A percentile compares a stretch with the other conserved stretches of the same genome.
Evolutionary conservation across 2,329 filamentous ascomycete genomes (phyloP).

Genomic region (Diaporthe velutina): DNA sequence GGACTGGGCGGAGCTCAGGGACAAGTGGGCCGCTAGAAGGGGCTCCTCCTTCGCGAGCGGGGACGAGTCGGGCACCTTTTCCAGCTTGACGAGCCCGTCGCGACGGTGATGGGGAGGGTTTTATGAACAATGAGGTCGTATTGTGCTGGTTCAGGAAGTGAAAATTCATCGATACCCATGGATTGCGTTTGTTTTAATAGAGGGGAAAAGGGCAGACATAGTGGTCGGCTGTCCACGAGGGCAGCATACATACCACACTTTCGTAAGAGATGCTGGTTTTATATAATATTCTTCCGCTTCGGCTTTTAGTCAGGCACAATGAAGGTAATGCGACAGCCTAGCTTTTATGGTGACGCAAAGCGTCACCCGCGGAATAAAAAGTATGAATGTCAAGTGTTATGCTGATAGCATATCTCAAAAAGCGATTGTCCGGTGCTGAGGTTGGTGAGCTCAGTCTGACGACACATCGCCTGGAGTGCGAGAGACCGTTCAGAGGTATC

Average conservation of each 20-base stretch:
- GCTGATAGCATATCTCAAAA: neutral
- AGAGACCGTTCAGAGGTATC: neutral
- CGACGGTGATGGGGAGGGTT: neutral
- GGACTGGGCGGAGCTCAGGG: slow-evolving; percentile 64
- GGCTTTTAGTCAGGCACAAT: neutral
- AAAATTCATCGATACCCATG: slow-evolving; percentile 30
- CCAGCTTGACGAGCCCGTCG: slow-evolving; percentile 29
- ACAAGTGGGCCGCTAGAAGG: slow-evolving; percentile 34
- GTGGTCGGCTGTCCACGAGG: neutral
- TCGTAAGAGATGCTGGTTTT: neutral
- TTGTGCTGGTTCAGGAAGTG: neutral
- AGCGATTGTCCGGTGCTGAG: neutral
- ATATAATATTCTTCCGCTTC: too few species aligned
- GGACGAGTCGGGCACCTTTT: slow-evolving; percentile 28
- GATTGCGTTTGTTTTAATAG: slow-evolving; percentile 6
- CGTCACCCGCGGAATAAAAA: neutral
- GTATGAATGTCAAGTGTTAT: neutral
- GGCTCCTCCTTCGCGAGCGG: slow-evolving; percentile 23
- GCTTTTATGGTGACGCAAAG: too few species aligned
- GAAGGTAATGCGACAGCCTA: neutral
- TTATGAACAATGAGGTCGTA: neutral
- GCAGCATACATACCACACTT: neutral
- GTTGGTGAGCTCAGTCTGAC: neutral
- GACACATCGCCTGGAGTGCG: neutral
- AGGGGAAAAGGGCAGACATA: neutral